Evolutionary conservation across 768 basidiomycete genomes (phyloP).

Genomic region (Pisolithus orientalis): DNA sequence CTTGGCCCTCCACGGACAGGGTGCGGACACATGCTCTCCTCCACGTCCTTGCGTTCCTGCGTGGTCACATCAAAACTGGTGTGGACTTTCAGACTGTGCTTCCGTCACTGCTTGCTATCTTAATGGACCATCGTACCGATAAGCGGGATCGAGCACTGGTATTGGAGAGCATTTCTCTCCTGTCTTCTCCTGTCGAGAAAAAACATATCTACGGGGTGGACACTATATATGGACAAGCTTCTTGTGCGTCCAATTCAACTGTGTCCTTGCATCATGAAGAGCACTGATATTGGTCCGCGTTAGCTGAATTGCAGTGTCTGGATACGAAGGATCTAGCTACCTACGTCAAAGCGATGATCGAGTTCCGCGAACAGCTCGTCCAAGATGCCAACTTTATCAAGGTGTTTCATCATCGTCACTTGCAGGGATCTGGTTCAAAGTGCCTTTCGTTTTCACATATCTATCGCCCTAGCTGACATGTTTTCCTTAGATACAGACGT

Average conservation of each 20-base stretch:
- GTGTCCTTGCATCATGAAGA: neutral
- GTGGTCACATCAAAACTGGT: constrained; percentile 55
- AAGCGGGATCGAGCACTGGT: constrained; percentile 33
- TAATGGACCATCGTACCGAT: constrained; percentile 29
- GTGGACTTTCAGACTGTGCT: constrained; percentile 80
- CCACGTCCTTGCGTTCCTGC: constrained; percentile 76
- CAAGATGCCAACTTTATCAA: constrained; percentile 56
- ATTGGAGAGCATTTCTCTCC: constrained; percentile 46
- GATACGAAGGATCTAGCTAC: constrained; percentile 55
- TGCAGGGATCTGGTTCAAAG: constrained; percentile 43
- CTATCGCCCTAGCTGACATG: neutral
- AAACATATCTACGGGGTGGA: constrained; percentile 66
- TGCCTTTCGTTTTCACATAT: constrained; percentile 24
- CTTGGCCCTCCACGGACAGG: constrained; percentile 19
- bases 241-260: constrained; percentile 36
- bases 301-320: constrained; percentile 57
- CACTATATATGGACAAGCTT: constrained; percentile 57
- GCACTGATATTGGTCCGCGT: constrained; percentile 15
- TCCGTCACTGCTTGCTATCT: constrained; percentile 58
- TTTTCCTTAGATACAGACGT: constrained; percentile 52
- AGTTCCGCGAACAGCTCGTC: constrained; percentile 47
- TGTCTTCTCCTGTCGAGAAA: constrained; percentile 37
- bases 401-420: constrained; percentile 54
- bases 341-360: constrained; percentile 49
- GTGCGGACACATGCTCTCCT: constrained; percentile 54